These are phyloP conservation scores for Stentor coeruleus DNA, from an alignment of 73 alveolate species.

Conservation along the genomic window DNA sequence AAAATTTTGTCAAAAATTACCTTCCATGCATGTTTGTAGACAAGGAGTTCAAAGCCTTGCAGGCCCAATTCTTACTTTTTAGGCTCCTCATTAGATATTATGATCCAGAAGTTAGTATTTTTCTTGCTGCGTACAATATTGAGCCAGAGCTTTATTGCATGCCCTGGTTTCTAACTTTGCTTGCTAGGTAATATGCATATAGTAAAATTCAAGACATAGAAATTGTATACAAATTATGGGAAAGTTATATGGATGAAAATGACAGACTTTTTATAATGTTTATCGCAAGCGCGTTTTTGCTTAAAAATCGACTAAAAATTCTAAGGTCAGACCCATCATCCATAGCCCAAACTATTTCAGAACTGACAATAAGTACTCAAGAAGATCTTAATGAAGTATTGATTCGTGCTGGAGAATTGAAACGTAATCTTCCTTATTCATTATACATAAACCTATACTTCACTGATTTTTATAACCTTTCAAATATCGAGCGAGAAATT, in stretches of 20 bases:
- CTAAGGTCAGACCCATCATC: conserved; percentile 37
- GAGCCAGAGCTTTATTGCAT: conserved; percentile 81
- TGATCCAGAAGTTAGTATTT: conserved; percentile 50
- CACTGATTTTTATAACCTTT: conserved; percentile 13
- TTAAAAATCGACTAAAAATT: conserved; percentile 24
- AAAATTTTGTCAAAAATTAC: conserved; percentile 28
- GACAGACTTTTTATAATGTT: conserved; percentile 38
- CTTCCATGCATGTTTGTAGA: conserved; percentile 28
- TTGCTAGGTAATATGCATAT: conserved; percentile 45
- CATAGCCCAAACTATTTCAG: conserved; percentile 40
- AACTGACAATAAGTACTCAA: conserved; percentile 19
- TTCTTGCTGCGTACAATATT: conserved; percentile 38
- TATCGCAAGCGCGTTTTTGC: conserved; percentile 45
- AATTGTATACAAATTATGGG: conserved; percentile 32
- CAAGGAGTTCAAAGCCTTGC: conserved; percentile 49
- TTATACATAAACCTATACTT: conserved; percentile 26
- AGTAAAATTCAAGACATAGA: background rate
- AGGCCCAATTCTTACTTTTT: conserved; percentile 40
- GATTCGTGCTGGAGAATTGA: conserved; percentile 28
- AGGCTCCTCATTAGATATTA: conserved; percentile 50
- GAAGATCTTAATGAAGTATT: conserved; percentile 31
- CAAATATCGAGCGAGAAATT: background rate
- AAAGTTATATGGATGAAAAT: conserved; percentile 35
- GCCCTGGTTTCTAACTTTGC: conserved; percentile 76
- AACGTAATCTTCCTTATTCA: conserved; percentile 36